A percentile compares a stretch with the other conserved stretches of the same genome.
Evolutionary conservation across 257 asterid species (phyloP).

Genomic region (Solanum piurae): DNA sequence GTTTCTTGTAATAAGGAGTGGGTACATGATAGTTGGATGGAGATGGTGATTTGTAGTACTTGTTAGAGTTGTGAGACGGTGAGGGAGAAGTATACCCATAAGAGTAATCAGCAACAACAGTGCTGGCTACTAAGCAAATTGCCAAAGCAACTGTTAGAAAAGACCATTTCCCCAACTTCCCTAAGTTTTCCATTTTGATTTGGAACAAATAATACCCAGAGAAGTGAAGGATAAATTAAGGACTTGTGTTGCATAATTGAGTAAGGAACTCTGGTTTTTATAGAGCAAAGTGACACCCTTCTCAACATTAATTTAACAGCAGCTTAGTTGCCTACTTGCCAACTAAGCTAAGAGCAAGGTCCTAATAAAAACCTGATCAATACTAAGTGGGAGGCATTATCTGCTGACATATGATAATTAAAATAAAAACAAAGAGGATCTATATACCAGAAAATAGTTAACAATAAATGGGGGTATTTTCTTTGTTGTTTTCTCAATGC

Average conservation of each 20-base stretch:
- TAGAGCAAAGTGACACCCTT: background rate
- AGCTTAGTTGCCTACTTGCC: background rate
- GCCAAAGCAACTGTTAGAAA: background rate
- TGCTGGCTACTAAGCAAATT: background rate
- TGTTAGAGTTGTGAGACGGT: background rate
- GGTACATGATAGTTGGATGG: background rate
- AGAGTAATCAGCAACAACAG: background rate
- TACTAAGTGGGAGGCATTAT: background rate
- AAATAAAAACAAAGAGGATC: background rate
- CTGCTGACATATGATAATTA: background rate
- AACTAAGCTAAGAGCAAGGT: background rate
- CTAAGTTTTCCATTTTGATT: background rate
- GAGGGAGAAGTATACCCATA: background rate
- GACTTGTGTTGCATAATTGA: background rate
- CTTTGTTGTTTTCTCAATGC: background rate
- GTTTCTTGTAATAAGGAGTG: background rate
- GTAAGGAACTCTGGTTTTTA: background rate
- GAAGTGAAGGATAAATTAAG: background rate
- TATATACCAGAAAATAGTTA: background rate
- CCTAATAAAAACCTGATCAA: background rate
- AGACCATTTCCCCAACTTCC: background rate
- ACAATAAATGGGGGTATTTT: background rate
- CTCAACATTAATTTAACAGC: background rate
- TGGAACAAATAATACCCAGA: background rate
- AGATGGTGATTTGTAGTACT: background rate